phyloP scores from a whole-genome alignment of 176 grass and related monocot species.

The Melocanna baccifera region DNA sequence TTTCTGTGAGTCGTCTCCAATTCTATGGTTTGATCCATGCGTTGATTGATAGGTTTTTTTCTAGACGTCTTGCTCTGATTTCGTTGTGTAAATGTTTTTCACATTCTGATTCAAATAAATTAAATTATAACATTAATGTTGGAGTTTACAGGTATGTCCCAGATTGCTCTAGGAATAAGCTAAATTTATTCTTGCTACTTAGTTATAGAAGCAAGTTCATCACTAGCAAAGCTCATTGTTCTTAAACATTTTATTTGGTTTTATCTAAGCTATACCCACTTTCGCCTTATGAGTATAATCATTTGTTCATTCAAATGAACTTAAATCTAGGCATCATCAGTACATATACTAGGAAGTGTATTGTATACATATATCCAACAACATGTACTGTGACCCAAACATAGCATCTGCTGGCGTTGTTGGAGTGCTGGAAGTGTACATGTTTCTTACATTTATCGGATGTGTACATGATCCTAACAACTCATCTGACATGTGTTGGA shows the following conservation, averaged over 20 bases:
- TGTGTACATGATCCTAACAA: not conserved
- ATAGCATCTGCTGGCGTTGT: not conserved
- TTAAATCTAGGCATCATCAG: not conserved
- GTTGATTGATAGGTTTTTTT: not conserved
- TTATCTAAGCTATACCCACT: not conserved
- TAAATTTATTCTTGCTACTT: conserved; percentile 9
- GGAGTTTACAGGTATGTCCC: not conserved
- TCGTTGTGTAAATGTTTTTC: not conserved
- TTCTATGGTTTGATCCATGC: not conserved
- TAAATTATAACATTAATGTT: not conserved
- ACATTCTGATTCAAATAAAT: not conserved
- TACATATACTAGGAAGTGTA: not conserved
- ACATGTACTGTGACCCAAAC: conserved; percentile 1
- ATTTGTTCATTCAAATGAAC: conserved; percentile 6
- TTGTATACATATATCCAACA: not conserved
- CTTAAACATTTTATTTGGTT: conserved; percentile 4
- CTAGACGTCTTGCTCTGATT: not conserved
- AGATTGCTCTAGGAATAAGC: not conserved
- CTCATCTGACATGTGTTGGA: not conserved
- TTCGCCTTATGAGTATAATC: not conserved
- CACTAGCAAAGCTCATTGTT: not conserved
- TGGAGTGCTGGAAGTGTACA: not conserved
- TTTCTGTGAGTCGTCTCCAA: not conserved
- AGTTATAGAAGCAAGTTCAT: not conserved
- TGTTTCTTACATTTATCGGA: not conserved